phyloP scores from a whole-genome alignment of 2,329 filamentous ascomycete genomes.

The Penicillium sp. region DNA sequence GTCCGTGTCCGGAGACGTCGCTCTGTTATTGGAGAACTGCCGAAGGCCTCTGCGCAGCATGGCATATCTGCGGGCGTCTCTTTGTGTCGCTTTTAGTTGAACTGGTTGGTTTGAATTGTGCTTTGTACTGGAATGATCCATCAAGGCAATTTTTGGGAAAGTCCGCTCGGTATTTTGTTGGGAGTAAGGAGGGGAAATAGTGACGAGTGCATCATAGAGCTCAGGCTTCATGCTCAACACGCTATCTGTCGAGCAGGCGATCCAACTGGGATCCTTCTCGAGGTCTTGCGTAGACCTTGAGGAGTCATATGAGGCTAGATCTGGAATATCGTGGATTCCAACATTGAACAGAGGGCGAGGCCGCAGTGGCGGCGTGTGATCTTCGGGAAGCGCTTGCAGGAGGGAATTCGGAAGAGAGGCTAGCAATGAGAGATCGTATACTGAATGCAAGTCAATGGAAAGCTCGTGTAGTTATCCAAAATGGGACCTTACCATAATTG shows the following conservation, averaged over 20 bases:
- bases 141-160: slow-evolving; percentile 74
- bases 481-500: slow-evolving; percentile 69
- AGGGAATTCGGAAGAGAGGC: slow-evolving; percentile 80
- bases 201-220: slow-evolving; percentile 86
- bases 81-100: slow-evolving; percentile 76
- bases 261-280: slow-evolving; percentile 64
- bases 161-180: slow-evolving; percentile 58
- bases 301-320: slow-evolving; percentile 64
- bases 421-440: slow-evolving; percentile 91
- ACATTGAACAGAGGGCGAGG: slow-evolving; percentile 86
- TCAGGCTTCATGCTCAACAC: slow-evolving; percentile 82
- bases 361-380: slow-evolving; percentile 60
- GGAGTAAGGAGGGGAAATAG: slow-evolving; percentile 66
- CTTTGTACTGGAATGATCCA: slow-evolving; percentile 57
- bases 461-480: not conserved
- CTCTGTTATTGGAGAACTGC: slow-evolving; percentile 26
- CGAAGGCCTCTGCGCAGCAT: slow-evolving; percentile 64
- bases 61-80: slow-evolving; percentile 78
- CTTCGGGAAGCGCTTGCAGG: slow-evolving; percentile 64
- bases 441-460: slow-evolving; percentile 46
- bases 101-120: slow-evolving; percentile 27
- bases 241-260: slow-evolving; percentile 93
- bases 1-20: slow-evolving; percentile 25
- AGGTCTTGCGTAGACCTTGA: slow-evolving; percentile 37
- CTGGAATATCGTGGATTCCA: slow-evolving; percentile 87